Evolutionary conservation across 257 asterid species (phyloP).

Genomic region (Gardenia jasminoides): DNA sequence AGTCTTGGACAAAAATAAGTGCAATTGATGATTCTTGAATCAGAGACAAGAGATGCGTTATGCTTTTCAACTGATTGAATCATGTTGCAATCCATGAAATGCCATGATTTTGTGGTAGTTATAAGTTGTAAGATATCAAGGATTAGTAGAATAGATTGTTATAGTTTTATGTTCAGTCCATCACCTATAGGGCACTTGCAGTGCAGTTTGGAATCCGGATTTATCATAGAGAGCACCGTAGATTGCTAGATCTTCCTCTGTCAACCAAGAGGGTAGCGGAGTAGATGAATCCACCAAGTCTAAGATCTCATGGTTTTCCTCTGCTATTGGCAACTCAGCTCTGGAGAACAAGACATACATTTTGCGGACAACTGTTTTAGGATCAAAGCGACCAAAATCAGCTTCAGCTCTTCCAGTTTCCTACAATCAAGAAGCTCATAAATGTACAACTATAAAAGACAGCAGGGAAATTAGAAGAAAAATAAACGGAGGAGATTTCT

Average conservation of each 20-base stretch:
- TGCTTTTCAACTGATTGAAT: too few relatives aligned
- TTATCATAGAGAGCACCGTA: constrained; percentile 57
- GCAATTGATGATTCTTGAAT: too few relatives aligned
- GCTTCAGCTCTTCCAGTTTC: constrained; percentile 61
- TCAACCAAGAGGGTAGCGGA: constrained; percentile 58
- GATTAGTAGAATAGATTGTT: too few relatives aligned
- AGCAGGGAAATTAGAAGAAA: too few relatives aligned
- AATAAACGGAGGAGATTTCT: too few relatives aligned
- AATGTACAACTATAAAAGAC: too few relatives aligned
- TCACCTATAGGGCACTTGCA: constrained; percentile 66
- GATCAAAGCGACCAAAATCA: constrained; percentile 49
- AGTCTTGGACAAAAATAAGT: too few relatives aligned
- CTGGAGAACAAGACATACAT: constrained; percentile 46
- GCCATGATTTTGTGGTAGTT: too few relatives aligned
- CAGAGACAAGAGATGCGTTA: too few relatives aligned
- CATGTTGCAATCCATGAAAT: too few relatives aligned
- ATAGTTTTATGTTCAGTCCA: too few relatives aligned
- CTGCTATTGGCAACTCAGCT: constrained; percentile 47
- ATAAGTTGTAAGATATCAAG: too few relatives aligned
- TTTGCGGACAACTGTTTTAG: constrained; percentile 45
- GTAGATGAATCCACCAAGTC: constrained; percentile 54
- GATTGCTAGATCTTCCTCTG: constrained; percentile 48
- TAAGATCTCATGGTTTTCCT: constrained; percentile 45
- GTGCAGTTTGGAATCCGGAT: constrained; percentile 58
- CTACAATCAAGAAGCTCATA: constrained; percentile 6